phyloP scores from a whole-genome alignment of 2,329 filamentous ascomycete genomes.

The Penicillium griseofulvum region DNA sequence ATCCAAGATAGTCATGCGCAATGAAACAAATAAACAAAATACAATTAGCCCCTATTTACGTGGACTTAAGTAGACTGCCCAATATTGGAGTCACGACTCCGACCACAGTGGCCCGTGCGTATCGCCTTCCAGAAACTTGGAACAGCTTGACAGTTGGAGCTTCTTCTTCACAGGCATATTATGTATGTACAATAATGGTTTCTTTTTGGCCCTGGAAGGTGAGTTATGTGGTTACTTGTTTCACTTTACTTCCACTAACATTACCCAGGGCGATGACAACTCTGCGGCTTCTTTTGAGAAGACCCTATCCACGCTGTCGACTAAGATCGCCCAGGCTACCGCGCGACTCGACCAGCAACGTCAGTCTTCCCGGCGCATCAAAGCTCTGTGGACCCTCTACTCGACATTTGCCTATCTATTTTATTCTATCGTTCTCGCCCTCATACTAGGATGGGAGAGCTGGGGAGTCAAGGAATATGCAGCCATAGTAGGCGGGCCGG shows the following conservation, averaged over 20 bases:
- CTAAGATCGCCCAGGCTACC: conserved; percentile 75
- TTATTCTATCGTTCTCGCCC: conserved; percentile 73
- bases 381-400: conserved; percentile 86
- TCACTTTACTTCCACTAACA: neutral
- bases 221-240: conserved; percentile 25
- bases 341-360: conserved; percentile 71
- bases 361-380: conserved; percentile 70
- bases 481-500: conserved; percentile 72
- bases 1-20: neutral
- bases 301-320: conserved; percentile 74
- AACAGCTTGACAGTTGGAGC: neutral
- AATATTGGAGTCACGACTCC: neutral
- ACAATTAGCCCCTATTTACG: neutral
- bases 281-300: conserved; percentile 94
- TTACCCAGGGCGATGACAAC: conserved; percentile 65
- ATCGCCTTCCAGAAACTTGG: neutral
- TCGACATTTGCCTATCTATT: conserved; percentile 87
- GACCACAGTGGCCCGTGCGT: conserved; percentile 4
- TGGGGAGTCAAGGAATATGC: conserved; percentile 76
- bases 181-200: conserved; percentile 57
- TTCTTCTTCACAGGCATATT: neutral
- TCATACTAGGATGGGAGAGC: conserved; percentile 81
- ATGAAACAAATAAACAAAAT: neutral
- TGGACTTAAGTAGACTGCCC: neutral
- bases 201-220: conserved; percentile 85